phyloP scores from a whole-genome alignment of 2,329 filamentous ascomycete species.

The Fusarium sp. region DNA sequence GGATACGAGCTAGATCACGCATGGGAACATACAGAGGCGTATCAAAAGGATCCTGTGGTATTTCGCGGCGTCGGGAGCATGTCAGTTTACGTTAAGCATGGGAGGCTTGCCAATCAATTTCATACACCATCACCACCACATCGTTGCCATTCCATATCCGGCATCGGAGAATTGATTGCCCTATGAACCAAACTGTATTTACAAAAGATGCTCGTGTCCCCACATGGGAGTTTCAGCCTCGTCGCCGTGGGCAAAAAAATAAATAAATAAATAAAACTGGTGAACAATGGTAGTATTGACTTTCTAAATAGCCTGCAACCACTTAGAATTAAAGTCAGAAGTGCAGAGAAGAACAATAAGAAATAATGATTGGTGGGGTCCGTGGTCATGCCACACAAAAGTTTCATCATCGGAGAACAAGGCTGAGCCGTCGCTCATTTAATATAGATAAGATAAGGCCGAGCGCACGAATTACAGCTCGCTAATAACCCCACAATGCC shows the following conservation, averaged over 20 bases:
- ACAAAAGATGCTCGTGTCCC: slow-evolving; percentile 17
- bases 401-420: slow-evolving; percentile 31
- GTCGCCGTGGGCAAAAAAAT: not conserved
- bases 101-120: slow-evolving; percentile 7
- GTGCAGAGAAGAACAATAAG: not conserved
- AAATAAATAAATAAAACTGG: not conserved
- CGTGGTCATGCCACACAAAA: not conserved
- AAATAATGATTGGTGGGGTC: not conserved
- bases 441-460: slow-evolving; percentile 27
- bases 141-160: slow-evolving; percentile 14
- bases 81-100: not conserved
- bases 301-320: not conserved
- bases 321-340: not conserved
- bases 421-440: slow-evolving; percentile 10
- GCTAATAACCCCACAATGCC: slow-evolving; percentile 10
- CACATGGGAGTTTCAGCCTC: slow-evolving; percentile 20
- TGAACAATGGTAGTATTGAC: not conserved
- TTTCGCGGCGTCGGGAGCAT: not conserved
- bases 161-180: slow-evolving; percentile 34
- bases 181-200: slow-evolving; percentile 42
- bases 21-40: slow-evolving; percentile 26
- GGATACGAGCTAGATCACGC: slow-evolving; percentile 7
- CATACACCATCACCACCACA: not conserved
- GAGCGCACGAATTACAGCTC: slow-evolving; percentile 19
- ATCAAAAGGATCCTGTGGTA: slow-evolving; percentile 4